A percentile compares a stretch with the other conserved stretches of the same genome.
phyloP scores from a whole-genome alignment of 106 monocot species.

The Narthecium ossifragum region DNA sequence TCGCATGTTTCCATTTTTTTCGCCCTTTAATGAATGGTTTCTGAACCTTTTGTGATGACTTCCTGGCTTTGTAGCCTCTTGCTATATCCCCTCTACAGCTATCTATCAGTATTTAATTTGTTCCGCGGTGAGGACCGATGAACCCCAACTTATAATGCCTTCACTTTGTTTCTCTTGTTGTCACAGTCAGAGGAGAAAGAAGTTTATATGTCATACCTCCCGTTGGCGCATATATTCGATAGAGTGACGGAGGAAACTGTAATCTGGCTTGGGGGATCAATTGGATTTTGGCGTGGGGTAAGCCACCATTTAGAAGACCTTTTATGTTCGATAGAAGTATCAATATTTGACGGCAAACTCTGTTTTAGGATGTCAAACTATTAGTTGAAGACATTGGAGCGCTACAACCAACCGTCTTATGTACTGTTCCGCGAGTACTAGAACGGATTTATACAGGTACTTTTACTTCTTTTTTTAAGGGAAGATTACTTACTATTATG shows the following conservation, averaged over 20 bases:
- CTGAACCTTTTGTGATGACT: neutral
- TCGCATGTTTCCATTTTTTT: too few species aligned
- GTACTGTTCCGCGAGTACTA: slow-evolving; percentile 90
- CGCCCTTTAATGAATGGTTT: neutral
- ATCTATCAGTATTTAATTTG: too few species aligned
- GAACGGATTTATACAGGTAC: slow-evolving; percentile 84
- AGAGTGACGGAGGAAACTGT: slow-evolving; percentile 88
- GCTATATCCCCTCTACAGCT: too few species aligned
- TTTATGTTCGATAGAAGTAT: neutral
- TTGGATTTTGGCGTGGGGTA: slow-evolving; percentile 96
- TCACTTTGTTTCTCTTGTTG: neutral
- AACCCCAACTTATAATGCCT: too few species aligned
- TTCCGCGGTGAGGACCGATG: too few species aligned
- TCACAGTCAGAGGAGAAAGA: slow-evolving; percentile 76
- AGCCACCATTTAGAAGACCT: neutral
- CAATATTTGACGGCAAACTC: neutral
- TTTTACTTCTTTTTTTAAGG: too few species aligned
- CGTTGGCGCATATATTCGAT: slow-evolving; percentile 92
- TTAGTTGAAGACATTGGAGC: slow-evolving; percentile 86
- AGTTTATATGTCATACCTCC: slow-evolving; percentile 87
- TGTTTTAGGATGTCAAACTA: slow-evolving; percentile 62
- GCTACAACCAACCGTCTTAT: slow-evolving; percentile 75
- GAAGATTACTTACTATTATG: too few species aligned
- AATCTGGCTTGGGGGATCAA: slow-evolving; percentile 80
- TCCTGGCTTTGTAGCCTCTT: too few species aligned